Conservation (phyloP, 345 rosid species). For the Citrus reticulata region DNA sequence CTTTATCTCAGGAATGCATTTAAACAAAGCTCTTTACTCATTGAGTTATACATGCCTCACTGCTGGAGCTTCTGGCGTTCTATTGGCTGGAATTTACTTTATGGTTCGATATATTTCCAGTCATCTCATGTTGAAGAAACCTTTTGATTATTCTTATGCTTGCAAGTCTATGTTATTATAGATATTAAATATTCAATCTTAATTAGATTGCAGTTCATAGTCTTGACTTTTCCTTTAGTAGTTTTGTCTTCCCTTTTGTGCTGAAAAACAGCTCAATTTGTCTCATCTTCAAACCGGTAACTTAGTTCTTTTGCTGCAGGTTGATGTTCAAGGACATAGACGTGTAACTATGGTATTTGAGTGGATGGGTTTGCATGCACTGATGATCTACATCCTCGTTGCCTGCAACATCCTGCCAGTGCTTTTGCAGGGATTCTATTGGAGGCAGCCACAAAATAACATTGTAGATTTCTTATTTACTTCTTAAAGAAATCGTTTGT, state of each 20-base stretch:
- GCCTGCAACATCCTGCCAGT: slow-evolving; percentile 70
- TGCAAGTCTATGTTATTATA: background rate
- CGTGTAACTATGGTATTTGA: slow-evolving; percentile 45
- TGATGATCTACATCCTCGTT: slow-evolving; percentile 51
- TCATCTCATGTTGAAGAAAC: background rate
- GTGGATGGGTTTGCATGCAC: slow-evolving; percentile 87
- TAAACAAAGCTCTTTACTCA: slow-evolving; percentile 83
- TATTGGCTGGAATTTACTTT: slow-evolving; percentile 55
- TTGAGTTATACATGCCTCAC: slow-evolving; percentile 77
- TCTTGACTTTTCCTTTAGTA: background rate
- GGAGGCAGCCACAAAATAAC: slow-evolving; percentile 67
- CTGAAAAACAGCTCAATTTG: background rate
- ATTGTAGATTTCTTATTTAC: slow-evolving; percentile 35
- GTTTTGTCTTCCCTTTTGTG: too few relatives aligned
- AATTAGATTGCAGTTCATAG: background rate
- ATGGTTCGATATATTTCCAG: slow-evolving; percentile 41
- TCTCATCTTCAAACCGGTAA: background rate
- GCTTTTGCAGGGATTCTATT: slow-evolving; percentile 74
- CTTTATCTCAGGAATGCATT: slow-evolving; percentile 58
- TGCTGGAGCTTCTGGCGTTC: slow-evolving; percentile 70
- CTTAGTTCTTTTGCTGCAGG: slow-evolving; percentile 28
- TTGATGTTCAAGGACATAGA: slow-evolving; percentile 57
- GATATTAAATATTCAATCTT: background rate
- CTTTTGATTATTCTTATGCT: background rate
- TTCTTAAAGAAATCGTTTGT: background rate